phyloP scores from a whole-genome alignment of 306 rosid species.

The Pachyrhizus erosus region DNA sequence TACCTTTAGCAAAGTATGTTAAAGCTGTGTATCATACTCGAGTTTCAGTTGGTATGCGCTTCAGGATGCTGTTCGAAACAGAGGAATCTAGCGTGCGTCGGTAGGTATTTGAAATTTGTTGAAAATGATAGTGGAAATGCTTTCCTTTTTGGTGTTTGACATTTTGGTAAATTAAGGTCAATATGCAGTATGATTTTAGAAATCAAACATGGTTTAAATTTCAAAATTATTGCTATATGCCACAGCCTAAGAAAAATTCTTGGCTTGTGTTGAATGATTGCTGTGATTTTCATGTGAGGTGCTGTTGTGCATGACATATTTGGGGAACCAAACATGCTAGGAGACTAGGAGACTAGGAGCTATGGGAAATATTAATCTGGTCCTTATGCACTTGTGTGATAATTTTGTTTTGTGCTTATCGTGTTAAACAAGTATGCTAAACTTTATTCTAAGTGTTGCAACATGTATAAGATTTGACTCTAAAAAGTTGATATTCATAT shows the following conservation, averaged over 20 bases:
- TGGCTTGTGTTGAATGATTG: neutral
- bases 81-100: conserved; percentile 98
- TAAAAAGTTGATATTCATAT: neutral
- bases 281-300: conserved; percentile 6
- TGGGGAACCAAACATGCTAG: neutral
- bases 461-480: neutral
- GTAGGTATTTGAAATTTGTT: conserved; percentile 54
- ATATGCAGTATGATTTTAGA: conserved; percentile 17
- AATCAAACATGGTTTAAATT: conserved; percentile 22
- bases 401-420: neutral
- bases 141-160: conserved; percentile 7
- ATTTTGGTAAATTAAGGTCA: conserved; percentile 13
- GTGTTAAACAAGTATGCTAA: neutral
- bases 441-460: neutral
- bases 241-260: neutral
- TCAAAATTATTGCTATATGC: neutral
- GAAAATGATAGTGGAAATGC: conserved; percentile 4
- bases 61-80: conserved; percentile 97
- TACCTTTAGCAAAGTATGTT: conserved; percentile 83
- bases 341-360: neutral
- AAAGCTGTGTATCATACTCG: conserved; percentile 96
- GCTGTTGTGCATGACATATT: neutral
- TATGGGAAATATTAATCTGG: neutral
- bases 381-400: neutral
- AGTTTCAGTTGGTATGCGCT: conserved; percentile 98